Percentiles rank a stretch among this genome's conserved stretches.
Conservation (phyloP, 2,329 filamentous ascomycete species). For the Fusarium keratoplasticum region DNA sequence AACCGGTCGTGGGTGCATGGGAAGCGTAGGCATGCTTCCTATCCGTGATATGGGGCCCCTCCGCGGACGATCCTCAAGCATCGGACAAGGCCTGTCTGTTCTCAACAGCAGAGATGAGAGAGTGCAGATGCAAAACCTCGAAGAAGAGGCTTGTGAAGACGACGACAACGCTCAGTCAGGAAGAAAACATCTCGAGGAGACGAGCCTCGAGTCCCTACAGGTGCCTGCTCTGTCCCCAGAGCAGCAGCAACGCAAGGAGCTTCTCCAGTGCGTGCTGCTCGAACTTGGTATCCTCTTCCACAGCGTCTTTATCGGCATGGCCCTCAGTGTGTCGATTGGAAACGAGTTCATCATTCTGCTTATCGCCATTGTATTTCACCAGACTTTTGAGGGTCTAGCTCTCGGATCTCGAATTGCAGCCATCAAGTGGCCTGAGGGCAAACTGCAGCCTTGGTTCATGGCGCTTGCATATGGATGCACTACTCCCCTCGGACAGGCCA, state of each 20-base stretch:
- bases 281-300: conserved; percentile 76
- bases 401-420: conserved; percentile 73
- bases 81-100: conserved; percentile 48
- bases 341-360: conserved; percentile 83
- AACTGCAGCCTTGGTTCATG: conserved; percentile 66
- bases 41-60: conserved; percentile 50
- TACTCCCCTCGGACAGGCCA: conserved; percentile 79
- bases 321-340: conserved; percentile 80
- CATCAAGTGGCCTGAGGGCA: conserved; percentile 56
- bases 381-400: conserved; percentile 68
- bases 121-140: conserved; percentile 27
- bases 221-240: conserved; percentile 56
- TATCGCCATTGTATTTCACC: conserved; percentile 83
- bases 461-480: conserved; percentile 68
- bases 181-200: conserved; percentile 38
- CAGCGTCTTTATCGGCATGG: conserved; percentile 87
- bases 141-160: conserved; percentile 29
- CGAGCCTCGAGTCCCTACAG: conserved; percentile 40
- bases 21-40: conserved; percentile 44
- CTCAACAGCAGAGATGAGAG: conserved; percentile 41
- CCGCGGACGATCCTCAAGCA: conserved; percentile 49
- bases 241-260: conserved; percentile 70
- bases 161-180: conserved; percentile 18
- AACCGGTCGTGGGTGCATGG: conserved; percentile 38
- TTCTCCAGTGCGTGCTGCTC: conserved; percentile 81